Percentiles rank a stretch among this genome's conserved stretches.
Conservation (phyloP, 2,329 filamentous ascomycete genomes). For the Diplodia sapinea region DNA sequence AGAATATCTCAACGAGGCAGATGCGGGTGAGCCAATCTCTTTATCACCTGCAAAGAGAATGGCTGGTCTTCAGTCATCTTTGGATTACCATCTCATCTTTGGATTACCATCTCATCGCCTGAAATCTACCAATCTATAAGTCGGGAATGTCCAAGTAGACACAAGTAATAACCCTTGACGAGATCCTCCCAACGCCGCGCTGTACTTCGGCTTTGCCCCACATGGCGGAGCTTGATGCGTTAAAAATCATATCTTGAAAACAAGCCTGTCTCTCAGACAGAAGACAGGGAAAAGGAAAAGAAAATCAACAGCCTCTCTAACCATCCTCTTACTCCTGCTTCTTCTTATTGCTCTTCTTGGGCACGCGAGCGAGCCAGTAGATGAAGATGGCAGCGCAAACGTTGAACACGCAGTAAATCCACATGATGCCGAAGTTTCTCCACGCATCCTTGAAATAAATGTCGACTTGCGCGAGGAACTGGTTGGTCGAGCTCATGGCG, state of each 20-base stretch:
- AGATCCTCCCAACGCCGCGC: slow-evolving; percentile 9
- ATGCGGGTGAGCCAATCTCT: no score
- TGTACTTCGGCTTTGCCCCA: slow-evolving; percentile 5
- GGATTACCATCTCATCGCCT: no score
- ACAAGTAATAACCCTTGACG: not conserved
- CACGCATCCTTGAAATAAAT: slow-evolving; percentile 55
- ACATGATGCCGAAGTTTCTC: slow-evolving; percentile 63
- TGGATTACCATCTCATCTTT: slow-evolving; percentile 10
- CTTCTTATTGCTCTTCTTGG: slow-evolving; percentile 49
- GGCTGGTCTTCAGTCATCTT: not conserved
- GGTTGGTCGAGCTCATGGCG: slow-evolving; percentile 50
- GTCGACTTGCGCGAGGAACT: slow-evolving; percentile 50
- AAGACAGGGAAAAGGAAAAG: not conserved
- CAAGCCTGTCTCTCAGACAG: not conserved
- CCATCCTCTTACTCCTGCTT: slow-evolving; percentile 16
- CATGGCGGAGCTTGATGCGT: slow-evolving; percentile 1
- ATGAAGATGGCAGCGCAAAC: slow-evolving; percentile 53
- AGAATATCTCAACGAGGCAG: no score
- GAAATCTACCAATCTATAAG: slow-evolving; percentile 17
- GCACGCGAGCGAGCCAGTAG: slow-evolving; percentile 61
- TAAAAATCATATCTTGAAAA: slow-evolving; percentile 1
- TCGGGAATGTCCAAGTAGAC: not conserved
- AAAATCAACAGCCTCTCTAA: not conserved
- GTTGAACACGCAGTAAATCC: slow-evolving; percentile 60
- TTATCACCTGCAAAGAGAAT: not conserved